Conservation (phyloP, 2,329 filamentous ascomycete species). For the Paracorniculantispora psalliotae region DNA sequence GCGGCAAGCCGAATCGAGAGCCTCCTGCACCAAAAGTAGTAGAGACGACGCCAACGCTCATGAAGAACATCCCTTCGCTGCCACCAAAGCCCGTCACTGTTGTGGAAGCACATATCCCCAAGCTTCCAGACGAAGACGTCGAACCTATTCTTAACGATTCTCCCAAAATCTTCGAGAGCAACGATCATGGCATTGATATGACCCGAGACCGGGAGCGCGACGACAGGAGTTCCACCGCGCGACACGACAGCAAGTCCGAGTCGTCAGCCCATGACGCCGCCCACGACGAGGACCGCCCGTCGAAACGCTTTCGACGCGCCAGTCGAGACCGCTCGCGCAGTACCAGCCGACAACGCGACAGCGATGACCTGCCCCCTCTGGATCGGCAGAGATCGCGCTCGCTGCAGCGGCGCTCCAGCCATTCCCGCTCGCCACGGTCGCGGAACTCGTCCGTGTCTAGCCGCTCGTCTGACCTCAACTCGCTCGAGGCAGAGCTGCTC, state of each 20-base stretch:
- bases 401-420: background rate
- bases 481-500: conserved; percentile 13
- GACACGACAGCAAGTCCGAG: background rate
- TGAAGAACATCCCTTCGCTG: background rate
- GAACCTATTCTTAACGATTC: background rate
- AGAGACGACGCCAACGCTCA: background rate
- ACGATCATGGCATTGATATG: background rate
- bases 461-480: conserved; percentile 12
- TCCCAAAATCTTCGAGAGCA: background rate
- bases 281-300: background rate
- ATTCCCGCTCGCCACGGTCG: conserved; percentile 1
- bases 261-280: background rate
- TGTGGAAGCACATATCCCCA: background rate
- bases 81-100: conserved; percentile 3
- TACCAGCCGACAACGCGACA: background rate
- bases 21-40: background rate
- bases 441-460: conserved; percentile 9
- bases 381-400: conserved; percentile 5
- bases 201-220: background rate
- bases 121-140: background rate
- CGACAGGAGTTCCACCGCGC: background rate
- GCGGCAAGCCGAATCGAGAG: background rate
- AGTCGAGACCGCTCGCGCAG: conserved; percentile 8
- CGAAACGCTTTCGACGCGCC: background rate
- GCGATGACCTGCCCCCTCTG: conserved; percentile 1